Base-by-base conservation (phyloP, 202 grass and related monocot genomes). In the Schoenoplectus triqueter region DNA sequence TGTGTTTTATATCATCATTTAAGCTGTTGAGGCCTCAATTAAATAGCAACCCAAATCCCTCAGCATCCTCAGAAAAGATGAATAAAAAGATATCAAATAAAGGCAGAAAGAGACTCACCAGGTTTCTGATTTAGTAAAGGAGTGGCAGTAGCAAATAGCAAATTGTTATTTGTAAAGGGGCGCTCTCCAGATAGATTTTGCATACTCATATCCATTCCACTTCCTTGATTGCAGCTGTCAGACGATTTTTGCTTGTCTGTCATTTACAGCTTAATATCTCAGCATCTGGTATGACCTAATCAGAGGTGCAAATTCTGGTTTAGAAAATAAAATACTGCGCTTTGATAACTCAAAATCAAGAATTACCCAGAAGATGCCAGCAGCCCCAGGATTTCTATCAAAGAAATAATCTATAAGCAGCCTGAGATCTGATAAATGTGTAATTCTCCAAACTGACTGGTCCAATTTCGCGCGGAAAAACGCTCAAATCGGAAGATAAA, bases 81-180 rank as follows among this genome's bases (percentile, higher is more conserved):
- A 46, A 1, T 41, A 15, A 66, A 46, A 69, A n/a, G 5, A 66
- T 31, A 70, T 67, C 7, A 5, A 45, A 71, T 2, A 71, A 74
- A 52, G 70, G 3, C 46, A 74, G 42, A 52, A 51, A 52, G 70
- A 52, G 47, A 74, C 70, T 50, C 48, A 74, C 70, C 70, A 10
- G 70, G 70, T 74, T 74, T 74, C 70, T 74, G 70, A 74, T 74
- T 50, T 21, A 74, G 70, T 47, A 74, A 51, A 52, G 70, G 70
- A 20, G 70, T 11, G 52, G 70, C 47, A 51, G 70, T 11, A 74
- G 47, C 47, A 51, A 52, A 74, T 21, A 74, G 52, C 48, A 74
- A 51, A 21, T 50, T 50, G 45, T 73, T 74, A 21, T 51, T 74
- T 73, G 70, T 50, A 48, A 47, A 74, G n/a, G 48, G 3, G 11